These are phyloP conservation scores for Naganishia vishniacii DNA, from an alignment of 768 basidiomycete species.

Conservation along the genomic window DNA sequence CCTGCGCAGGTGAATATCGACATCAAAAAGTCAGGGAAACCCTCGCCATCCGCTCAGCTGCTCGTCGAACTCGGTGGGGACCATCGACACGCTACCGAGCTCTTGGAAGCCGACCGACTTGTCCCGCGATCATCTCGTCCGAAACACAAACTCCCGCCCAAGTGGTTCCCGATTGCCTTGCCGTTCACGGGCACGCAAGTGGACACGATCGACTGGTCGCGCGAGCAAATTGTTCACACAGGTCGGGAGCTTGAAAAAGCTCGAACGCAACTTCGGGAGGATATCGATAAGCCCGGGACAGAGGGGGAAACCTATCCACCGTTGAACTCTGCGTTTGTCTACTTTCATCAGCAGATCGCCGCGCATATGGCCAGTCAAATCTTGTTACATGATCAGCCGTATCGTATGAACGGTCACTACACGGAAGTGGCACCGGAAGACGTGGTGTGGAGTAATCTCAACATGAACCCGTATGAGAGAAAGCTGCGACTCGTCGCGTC, in stretches of 20 bases:
- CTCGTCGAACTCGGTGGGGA: slow-evolving; percentile 19
- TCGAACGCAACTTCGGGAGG: slow-evolving; percentile 38
- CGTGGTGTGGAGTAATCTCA: slow-evolving; percentile 77
- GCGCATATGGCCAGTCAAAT: slow-evolving; percentile 79
- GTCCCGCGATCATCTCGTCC: slow-evolving; percentile 73
- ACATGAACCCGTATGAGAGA: slow-evolving; percentile 81
- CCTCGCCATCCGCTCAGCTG: slow-evolving; percentile 19
- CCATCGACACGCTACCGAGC: slow-evolving; percentile 28
- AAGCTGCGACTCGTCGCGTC: slow-evolving; percentile 63
- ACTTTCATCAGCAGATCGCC: slow-evolving; percentile 86
- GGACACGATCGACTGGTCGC: slow-evolving; percentile 86
- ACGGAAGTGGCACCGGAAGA: slow-evolving; percentile 80
- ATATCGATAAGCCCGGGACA: slow-evolving; percentile 38
- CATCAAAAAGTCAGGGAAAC: slow-evolving; percentile 21
- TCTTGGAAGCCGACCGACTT: slow-evolving; percentile 54
- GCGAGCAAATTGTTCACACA: slow-evolving; percentile 61
- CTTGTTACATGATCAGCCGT: slow-evolving; percentile 70
- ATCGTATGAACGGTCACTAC: slow-evolving; percentile 64
- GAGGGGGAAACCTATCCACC: slow-evolving; percentile 45
- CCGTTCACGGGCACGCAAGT: slow-evolving; percentile 74
- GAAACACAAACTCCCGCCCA: slow-evolving; percentile 61
- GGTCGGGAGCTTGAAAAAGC: slow-evolving; percentile 51
- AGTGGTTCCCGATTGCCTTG: slow-evolving; percentile 53
- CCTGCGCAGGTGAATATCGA: slow-evolving; percentile 33
- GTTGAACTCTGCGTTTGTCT: slow-evolving; percentile 60